Conservation (phyloP, 2,329 filamentous ascomycete genomes). For the Colletotrichum spinosum region DNA sequence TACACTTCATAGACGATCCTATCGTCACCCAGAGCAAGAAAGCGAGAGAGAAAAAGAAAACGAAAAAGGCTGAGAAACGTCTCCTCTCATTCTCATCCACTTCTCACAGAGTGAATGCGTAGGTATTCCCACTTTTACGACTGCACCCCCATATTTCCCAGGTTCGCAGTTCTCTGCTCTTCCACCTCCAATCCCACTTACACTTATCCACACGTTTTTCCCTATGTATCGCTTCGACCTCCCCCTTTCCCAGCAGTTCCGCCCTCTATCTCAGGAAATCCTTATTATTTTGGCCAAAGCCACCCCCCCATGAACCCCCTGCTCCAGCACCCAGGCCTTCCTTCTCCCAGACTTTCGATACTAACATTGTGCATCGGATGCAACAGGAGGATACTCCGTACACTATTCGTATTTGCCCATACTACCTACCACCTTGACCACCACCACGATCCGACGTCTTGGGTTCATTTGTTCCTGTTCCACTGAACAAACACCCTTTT, state of each 20-base stretch:
- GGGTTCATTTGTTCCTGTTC: conserved; percentile 28
- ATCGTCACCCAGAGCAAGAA: too few relatives aligned
- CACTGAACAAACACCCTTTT: conserved; percentile 22
- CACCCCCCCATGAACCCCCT: conserved; percentile 9
- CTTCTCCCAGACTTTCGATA: conserved; percentile 12
- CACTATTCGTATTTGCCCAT: too few relatives aligned
- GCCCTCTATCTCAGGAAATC: not conserved
- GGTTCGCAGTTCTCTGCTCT: too few relatives aligned
- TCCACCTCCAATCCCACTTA: not conserved
- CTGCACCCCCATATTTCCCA: not conserved
- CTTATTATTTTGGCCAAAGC: conserved; percentile 7
- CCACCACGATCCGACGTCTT: conserved; percentile 27
- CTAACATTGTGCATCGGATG: conserved; percentile 26
- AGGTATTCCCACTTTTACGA: too few relatives aligned
- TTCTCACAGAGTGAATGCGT: too few relatives aligned
- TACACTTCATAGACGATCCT: too few relatives aligned
- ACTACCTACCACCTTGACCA: conserved; percentile 17
- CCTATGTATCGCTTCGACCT: not conserved
- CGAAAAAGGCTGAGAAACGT: too few relatives aligned
- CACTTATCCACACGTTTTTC: conserved; percentile 18
- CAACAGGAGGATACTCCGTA: too few relatives aligned
- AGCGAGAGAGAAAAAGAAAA: too few relatives aligned
- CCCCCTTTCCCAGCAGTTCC: conserved; percentile 4
- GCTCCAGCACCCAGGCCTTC: conserved; percentile 9
- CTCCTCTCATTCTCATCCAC: too few relatives aligned